phyloP scores from a whole-genome alignment of 352 stramenopile genomes.

The Pythium rishiriense region DNA sequence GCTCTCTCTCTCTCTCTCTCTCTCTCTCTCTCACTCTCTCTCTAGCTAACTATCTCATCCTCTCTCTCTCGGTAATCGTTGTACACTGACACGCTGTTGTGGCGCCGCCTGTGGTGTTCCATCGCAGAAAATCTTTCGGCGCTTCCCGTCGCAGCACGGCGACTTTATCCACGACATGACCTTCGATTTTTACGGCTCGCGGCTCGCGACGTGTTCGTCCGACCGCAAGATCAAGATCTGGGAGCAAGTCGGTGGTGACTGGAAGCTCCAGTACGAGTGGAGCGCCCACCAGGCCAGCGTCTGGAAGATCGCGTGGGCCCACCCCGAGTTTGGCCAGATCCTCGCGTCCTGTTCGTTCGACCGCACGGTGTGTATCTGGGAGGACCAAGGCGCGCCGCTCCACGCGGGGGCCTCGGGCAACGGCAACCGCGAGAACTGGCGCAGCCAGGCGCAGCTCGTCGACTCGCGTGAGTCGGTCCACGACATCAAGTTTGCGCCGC shows the following conservation, averaged over 20 bases:
- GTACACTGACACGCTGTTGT: not conserved
- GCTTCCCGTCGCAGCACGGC: slow-evolving; percentile 85
- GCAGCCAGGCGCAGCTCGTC: slow-evolving; percentile 87
- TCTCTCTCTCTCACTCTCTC: not conserved
- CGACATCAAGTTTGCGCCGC: slow-evolving; percentile 94
- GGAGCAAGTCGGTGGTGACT: slow-evolving; percentile 83
- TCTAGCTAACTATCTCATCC: too few relatives aligned
- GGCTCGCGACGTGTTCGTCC: slow-evolving; percentile 90
- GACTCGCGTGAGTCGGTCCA: slow-evolving; percentile 93
- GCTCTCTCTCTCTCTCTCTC: too few relatives aligned
- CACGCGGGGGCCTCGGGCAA: slow-evolving; percentile 23
- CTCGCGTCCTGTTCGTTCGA: slow-evolving; percentile 94
- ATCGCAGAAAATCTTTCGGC: slow-evolving; percentile 71
- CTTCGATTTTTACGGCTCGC: slow-evolving; percentile 93
- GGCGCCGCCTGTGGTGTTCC: not conserved
- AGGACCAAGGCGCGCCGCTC: slow-evolving; percentile 84
- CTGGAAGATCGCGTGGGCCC: slow-evolving; percentile 93
- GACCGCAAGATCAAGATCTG: slow-evolving; percentile 93
- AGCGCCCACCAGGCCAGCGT: slow-evolving; percentile 90
- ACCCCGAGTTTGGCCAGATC: slow-evolving; percentile 96
- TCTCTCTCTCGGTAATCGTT: too few relatives aligned
- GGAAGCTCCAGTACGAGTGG: slow-evolving; percentile 89
- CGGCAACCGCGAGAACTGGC: slow-evolving; percentile 65
- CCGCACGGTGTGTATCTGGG: slow-evolving; percentile 94
- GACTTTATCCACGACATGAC: slow-evolving; percentile 93